Base-by-base conservation (phyloP, 2,329 filamentous ascomycete species). In the Fusarium paranaense region DNA sequence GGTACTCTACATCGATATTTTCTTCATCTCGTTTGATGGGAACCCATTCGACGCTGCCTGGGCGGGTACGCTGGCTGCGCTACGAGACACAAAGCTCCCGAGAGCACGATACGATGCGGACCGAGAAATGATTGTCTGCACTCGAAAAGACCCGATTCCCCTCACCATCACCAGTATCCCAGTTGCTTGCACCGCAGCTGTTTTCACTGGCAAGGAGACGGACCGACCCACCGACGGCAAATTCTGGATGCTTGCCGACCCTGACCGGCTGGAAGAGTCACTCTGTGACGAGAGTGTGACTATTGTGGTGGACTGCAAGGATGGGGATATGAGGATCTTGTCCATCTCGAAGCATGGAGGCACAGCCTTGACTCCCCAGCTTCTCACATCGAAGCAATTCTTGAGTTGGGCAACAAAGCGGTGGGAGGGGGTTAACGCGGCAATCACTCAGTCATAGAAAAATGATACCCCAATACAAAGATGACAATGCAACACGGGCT, bases 1-100 rank as follows among this genome's bases (percentile, higher is more conserved):
- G 97, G 92, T 94, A 11, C 90, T 99, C 22, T 98, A 98, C 83
- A 94, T 99, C 74, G 96, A 98, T 80, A 88, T 98, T n/a, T 90
- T 98, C 80, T 97, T 98, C 84, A 92, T 99, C 75, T 97, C 94
- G 0, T 91, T 98, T 59, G 95, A 98, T 73, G 96, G 96, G 7
- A 97, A 97, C 78, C 90, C 95, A 2, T 95, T 98, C 74, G 96
- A 99, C 79, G 94, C 94, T 1, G 94, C 95, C 0, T 98, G 96
- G 95, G 89, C 93, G 1, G 92, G 95, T 14, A 88, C 97, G 0
- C 82, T 98, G 25, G 94, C 95, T 10, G 96, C 97, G 8, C 85
- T 99, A 68, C 87, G 87, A 62, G 90, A 97, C 81, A 96, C 94
- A 6, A 90, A 88, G 67, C 85, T 99, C 13, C 97, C 97, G 0